Percentiles rank a stretch among this genome's conserved stretches.
phyloP scores from a whole-genome alignment of 208 protist genomes.

The Sergeia podlipaevii region DNA sequence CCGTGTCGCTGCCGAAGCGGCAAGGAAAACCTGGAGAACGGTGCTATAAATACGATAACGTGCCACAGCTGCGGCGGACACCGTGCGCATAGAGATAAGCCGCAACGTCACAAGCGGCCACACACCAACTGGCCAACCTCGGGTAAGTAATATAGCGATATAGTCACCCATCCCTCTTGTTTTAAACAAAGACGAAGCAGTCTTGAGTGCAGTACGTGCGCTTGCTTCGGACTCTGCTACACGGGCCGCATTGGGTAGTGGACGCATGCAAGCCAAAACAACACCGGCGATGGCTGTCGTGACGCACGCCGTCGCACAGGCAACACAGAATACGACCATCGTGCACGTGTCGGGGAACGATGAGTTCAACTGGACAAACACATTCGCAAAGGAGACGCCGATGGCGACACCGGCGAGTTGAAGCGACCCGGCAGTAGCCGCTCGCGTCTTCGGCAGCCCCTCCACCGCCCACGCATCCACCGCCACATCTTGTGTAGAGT shows the following conservation, averaged over 20 bases:
- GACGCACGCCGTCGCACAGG: neutral
- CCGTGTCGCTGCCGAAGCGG: neutral
- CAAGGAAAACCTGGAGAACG: constrained; percentile 1
- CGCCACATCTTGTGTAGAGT: constrained; percentile 42
- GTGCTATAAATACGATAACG: constrained; percentile 13
- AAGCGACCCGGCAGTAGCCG: constrained; percentile 6
- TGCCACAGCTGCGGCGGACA: constrained; percentile 1
- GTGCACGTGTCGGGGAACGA: neutral
- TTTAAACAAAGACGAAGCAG: neutral
- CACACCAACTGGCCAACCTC: constrained; percentile 15
- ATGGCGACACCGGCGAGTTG: constrained; percentile 14
- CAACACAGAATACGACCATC: constrained; percentile 1
- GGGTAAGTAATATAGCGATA: constrained; percentile 8
- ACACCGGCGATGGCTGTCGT: constrained; percentile 2
- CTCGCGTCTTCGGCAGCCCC: constrained; percentile 3
- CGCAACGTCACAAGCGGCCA: constrained; percentile 4
- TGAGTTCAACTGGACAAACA: constrained; percentile 12
- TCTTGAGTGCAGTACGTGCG: neutral
- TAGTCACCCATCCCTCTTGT: constrained; percentile 8
- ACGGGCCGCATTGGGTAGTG: constrained; percentile 6
- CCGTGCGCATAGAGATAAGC: constrained; percentile 5
- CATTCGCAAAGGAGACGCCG: constrained; percentile 9
- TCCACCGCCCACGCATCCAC: constrained; percentile 45
- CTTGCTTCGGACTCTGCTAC: neutral
- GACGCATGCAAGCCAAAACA: constrained; percentile 1